Evolutionary conservation across 2,329 filamentous ascomycete genomes (phyloP).

Genomic region (Madurella mycetomatis): DNA sequence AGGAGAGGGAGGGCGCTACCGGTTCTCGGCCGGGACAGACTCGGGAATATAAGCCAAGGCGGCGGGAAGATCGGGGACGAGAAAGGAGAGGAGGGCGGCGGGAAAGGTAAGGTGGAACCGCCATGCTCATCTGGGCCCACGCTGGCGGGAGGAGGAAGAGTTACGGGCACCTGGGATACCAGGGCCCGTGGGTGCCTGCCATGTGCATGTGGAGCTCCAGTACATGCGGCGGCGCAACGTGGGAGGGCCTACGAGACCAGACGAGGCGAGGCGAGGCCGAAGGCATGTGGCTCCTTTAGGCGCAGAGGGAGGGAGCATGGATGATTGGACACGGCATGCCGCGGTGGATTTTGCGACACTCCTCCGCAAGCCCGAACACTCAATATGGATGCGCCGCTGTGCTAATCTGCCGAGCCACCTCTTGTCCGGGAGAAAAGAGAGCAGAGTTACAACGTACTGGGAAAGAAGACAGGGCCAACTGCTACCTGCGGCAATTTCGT

Average conservation of each 20-base stretch:
- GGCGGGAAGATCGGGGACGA: slow-evolving; percentile 6
- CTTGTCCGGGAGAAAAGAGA: slow-evolving; percentile 21
- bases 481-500: slow-evolving; percentile 2
- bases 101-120: slow-evolving; percentile 6
- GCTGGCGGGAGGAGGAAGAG: slow-evolving; percentile 6
- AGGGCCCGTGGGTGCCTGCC: slow-evolving; percentile 4
- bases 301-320: slow-evolving; percentile 12
- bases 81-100: background rate
- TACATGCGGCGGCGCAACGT: slow-evolving; percentile 1
- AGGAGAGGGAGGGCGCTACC: slow-evolving; percentile 11
- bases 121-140: slow-evolving; percentile 6
- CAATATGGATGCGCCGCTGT: slow-evolving; percentile 26
- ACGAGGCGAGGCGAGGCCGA: background rate
- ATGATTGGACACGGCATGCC: slow-evolving; percentile 23
- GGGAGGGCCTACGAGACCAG: background rate
- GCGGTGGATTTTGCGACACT: slow-evolving; percentile 26
- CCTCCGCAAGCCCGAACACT: slow-evolving; percentile 32
- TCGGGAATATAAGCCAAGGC: slow-evolving; percentile 19
- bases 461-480: slow-evolving; percentile 6
- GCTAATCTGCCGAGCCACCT: slow-evolving; percentile 31
- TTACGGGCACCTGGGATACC: slow-evolving; percentile 1
- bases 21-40: slow-evolving; percentile 20
- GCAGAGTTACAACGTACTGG: slow-evolving; percentile 24
- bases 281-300: slow-evolving; percentile 1
- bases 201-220: slow-evolving; percentile 15